A percentile compares a stretch with the other conserved stretches of the same genome.
Conservation (phyloP, 371 early-diverging fungal genomes). For the Apophysomyces elegans region DNA sequence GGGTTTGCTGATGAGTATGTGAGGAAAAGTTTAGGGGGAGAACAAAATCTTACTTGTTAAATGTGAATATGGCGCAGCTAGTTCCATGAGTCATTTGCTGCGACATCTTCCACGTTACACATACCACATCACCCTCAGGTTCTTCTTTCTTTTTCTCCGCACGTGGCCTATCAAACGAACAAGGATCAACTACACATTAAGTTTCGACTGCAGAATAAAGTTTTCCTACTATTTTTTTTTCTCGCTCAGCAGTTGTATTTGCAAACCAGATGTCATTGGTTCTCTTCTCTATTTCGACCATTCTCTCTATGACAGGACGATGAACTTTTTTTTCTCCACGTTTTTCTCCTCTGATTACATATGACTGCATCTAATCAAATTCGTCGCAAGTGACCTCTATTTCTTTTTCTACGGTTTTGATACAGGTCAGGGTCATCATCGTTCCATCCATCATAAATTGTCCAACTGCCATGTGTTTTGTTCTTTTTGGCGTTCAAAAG, state of each 20-base stretch:
- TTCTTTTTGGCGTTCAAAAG: slow-evolving; percentile 1
- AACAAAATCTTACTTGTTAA: background rate
- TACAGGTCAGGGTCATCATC: slow-evolving; percentile 5
- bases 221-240: background rate
- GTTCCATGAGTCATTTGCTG: slow-evolving; percentile 2
- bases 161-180: slow-evolving; percentile 5
- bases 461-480: slow-evolving; percentile 5
- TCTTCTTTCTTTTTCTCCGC: background rate
- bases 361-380: slow-evolving; percentile 6
- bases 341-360: background rate
- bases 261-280: slow-evolving; percentile 1
- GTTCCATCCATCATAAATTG: slow-evolving; percentile 7
- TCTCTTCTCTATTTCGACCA: slow-evolving; percentile 1
- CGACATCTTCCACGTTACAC: background rate
- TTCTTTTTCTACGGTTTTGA: background rate
- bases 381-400: background rate
- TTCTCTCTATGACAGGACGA: background rate
- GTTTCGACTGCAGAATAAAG: slow-evolving; percentile 6
- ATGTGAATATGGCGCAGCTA: background rate
- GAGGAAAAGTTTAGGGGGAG: too few species aligned
- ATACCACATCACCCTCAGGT: background rate
- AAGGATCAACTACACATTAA: slow-evolving; percentile 4
- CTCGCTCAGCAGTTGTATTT: slow-evolving; percentile 4
- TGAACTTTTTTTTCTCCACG: background rate
- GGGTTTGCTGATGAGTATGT: too few species aligned